A percentile compares a stretch with the other conserved stretches of the same genome.
These are phyloP conservation scores for Rhodamnia rubescens DNA, from an alignment of 345 rosid genomes.

Conservation along the genomic window DNA sequence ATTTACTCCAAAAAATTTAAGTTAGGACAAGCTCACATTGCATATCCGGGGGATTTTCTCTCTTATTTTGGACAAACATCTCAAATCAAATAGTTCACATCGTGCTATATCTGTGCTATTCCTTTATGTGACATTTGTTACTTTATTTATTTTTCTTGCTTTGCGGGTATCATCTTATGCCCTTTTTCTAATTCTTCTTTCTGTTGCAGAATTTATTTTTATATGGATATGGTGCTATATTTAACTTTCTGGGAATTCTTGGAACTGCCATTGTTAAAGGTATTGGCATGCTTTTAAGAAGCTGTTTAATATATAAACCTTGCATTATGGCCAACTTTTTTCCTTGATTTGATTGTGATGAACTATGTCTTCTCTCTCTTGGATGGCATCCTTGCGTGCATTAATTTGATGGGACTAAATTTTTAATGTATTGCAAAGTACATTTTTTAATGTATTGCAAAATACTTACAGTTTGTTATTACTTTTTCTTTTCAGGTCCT, in stretches of 20 bases:
- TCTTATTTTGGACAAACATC: not conserved
- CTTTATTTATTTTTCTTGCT: not conserved
- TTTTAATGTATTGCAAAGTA: not conserved
- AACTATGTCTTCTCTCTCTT: not conserved
- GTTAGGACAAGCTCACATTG: not conserved
- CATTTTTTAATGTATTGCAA: not conserved
- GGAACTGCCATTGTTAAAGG: slow-evolving; percentile 32
- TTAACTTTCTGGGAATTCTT: slow-evolving; percentile 41
- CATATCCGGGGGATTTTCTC: not conserved
- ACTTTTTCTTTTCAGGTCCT: slow-evolving; percentile 12
- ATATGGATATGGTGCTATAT: slow-evolving; percentile 50
- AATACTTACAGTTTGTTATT: not conserved
- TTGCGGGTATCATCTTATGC: not conserved
- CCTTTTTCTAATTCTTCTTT: not conserved
- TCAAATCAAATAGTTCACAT: not conserved
- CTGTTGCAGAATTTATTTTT: slow-evolving; percentile 36
- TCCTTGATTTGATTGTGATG: not conserved
- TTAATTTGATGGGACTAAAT: not conserved
- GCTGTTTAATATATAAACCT: not conserved
- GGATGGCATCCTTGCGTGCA: not conserved
- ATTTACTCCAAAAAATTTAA: not conserved
- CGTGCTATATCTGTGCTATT: not conserved
- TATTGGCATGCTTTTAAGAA: slow-evolving; percentile 2
- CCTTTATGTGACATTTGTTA: not conserved
- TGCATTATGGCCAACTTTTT: not conserved